Evolutionary conservation across 768 basidiomycete genomes (phyloP).

Genomic region (Dioszegia aurantiaca): DNA sequence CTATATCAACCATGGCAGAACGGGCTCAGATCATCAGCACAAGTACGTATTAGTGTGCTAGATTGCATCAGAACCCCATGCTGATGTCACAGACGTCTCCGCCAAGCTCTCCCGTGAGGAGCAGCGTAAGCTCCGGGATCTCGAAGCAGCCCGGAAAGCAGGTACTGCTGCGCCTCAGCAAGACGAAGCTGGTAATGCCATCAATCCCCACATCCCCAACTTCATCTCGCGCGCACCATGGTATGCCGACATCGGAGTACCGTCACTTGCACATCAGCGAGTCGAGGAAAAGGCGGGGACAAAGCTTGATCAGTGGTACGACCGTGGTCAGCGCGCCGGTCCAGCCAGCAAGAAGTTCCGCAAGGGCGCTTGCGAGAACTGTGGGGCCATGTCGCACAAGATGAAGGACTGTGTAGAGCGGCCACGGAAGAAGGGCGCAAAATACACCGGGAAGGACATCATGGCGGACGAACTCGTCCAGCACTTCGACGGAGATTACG

Average conservation of each 20-base stretch:
- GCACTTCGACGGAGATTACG: slow-evolving; percentile 68
- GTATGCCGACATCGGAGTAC: slow-evolving; percentile 88
- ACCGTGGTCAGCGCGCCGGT: slow-evolving; percentile 66
- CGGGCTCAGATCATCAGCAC: slow-evolving; percentile 20
- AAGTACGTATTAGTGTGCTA: slow-evolving; percentile 4
- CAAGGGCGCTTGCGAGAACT: slow-evolving; percentile 98
- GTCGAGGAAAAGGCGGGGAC: slow-evolving; percentile 61
- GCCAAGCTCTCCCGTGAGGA: slow-evolving; percentile 93
- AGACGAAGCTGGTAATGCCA: slow-evolving; percentile 89
- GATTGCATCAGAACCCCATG: not conserved
- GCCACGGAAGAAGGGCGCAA: slow-evolving; percentile 93
- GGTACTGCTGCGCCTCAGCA: slow-evolving; percentile 95
- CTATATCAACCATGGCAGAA: slow-evolving; percentile 17
- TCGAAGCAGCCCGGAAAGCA: slow-evolving; percentile 96
- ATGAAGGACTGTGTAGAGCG: slow-evolving; percentile 89
- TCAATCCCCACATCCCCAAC: slow-evolving; percentile 99
- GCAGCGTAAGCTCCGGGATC: slow-evolving; percentile 89
- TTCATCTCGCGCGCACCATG: slow-evolving; percentile 99
- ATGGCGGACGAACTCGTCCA: slow-evolving; percentile 87
- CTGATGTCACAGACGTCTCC: slow-evolving; percentile 1
- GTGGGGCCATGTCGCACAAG: slow-evolving; percentile 93
- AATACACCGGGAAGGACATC: slow-evolving; percentile 83
- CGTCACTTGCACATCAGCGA: slow-evolving; percentile 88
- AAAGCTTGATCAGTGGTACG: slow-evolving; percentile 88
- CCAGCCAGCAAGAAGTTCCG: slow-evolving; percentile 95